Evolutionary conservation across 768 basidiomycete genomes (phyloP), one percentile per base, ranked within the genome.

Genomic region (Macrolepiota dolichaula): DNA sequence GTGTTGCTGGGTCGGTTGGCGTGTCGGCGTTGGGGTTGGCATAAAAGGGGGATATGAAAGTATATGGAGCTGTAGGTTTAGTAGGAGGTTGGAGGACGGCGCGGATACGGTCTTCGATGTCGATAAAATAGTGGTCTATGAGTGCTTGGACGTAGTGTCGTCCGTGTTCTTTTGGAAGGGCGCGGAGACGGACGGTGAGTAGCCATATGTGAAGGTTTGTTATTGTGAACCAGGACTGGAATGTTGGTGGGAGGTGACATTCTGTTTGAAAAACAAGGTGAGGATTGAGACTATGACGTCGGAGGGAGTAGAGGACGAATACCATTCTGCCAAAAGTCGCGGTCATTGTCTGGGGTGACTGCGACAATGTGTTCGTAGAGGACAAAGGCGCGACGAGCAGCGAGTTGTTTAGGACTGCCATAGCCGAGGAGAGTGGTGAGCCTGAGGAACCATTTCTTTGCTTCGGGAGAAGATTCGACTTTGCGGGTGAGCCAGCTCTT

Each of bases 181-280:
- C 29, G 29, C 29, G 7, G 29, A 32, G 29, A 32, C 7, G 29
- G 29, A 32, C 7, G 29, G 29, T 32, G 29, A 32, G 29, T 7
- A 32, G 29, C 29, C 29, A 32, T 51, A 98, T 79, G 73, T 98
- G 94, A 29, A 98, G 80, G 65, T 96, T 94, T 29, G 93, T 93
- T 54, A 97, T 76, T 3, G 92, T 92, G 76, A 98, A 98, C 92
- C 95, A 98, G 15, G 96, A 92, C 69, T 98, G 96, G 73, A 96
- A 97, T 0, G 96, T 97, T 12, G 89, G 89, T 10, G 96, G 94
- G 5, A 98, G 81, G 7, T 32, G 29, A 32, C 29, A 32, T 32
- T 32, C 29, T 32, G 29, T 32, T n/a, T n/a, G n/a, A 32, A 32
- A 32, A 32, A 38, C 13, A 9, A 56, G 56, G 38, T 63, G 63